These are phyloP conservation scores for Crotalaria pallida DNA, from an alignment of 306 rosid genomes.

Conservation along the genomic window DNA sequence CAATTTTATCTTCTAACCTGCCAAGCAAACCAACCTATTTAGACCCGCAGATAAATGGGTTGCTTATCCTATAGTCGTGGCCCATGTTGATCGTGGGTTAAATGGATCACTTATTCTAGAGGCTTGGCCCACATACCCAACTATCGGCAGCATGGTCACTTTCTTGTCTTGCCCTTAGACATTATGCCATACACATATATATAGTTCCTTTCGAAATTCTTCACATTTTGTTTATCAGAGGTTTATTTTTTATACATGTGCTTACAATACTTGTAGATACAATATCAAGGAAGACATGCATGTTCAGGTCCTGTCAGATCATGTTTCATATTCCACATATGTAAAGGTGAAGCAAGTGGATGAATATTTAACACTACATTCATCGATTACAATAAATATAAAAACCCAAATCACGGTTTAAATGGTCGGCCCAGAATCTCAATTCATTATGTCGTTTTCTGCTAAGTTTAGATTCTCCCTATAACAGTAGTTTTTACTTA, in stretches of 20 bases:
- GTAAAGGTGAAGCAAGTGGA: neutral
- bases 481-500: neutral
- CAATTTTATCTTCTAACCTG: no score
- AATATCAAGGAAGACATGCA: conserved; percentile 18
- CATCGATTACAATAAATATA: neutral
- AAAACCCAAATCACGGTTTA: conserved; percentile 2
- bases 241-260: neutral
- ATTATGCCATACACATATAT: no score
- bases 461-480: conserved; percentile 17
- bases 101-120: no score
- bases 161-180: no score
- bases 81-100: no score
- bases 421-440: conserved; percentile 18
- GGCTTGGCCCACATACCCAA: no score
- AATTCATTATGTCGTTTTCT: conserved; percentile 8
- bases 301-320: conserved; percentile 28
- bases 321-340: neutral
- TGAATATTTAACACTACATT: conserved; percentile 16
- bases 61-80: no score
- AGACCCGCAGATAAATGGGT: no score
- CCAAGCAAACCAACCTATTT: no score
- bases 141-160: no score
- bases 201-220: no score
- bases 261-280: neutral
- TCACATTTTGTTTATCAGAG: neutral